phyloP scores from a whole-genome alignment of 768 basidiomycete genomes.

The Asterophora parasitica region DNA sequence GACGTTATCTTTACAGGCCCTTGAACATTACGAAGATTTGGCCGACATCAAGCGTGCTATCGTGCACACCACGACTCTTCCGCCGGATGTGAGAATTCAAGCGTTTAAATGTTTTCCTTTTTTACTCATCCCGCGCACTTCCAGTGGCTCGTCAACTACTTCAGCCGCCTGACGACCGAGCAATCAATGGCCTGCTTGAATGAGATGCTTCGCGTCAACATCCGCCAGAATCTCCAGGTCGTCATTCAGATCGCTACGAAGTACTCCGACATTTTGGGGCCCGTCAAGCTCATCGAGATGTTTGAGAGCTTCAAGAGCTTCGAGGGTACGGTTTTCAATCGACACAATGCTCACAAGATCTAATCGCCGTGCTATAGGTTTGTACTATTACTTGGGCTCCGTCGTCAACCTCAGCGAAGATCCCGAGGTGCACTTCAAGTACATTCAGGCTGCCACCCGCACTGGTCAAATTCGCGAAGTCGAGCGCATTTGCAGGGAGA shows the following conservation, averaged over 20 bases:
- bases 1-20: slow-evolving; percentile 50
- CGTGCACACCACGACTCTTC: slow-evolving; percentile 83
- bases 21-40: slow-evolving; percentile 97
- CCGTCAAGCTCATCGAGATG: slow-evolving; percentile 96
- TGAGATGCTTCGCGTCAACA: slow-evolving; percentile 96
- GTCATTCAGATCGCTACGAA: slow-evolving; percentile 98
- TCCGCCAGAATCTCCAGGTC: slow-evolving; percentile 94
- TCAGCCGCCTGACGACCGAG: slow-evolving; percentile 94
- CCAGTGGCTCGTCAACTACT: slow-evolving; percentile 96
- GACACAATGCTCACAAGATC: not conserved
- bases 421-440: slow-evolving; percentile 98
- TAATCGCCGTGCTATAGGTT: slow-evolving; percentile 42
- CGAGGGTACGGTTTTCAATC: slow-evolving; percentile 54
- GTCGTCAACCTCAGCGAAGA: slow-evolving; percentile 96
- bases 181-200: slow-evolving; percentile 95
- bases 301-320: slow-evolving; percentile 98
- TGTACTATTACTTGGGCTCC: slow-evolving; percentile 98
- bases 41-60: slow-evolving; percentile 99
- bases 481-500: slow-evolving; percentile 97
- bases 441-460: slow-evolving; percentile 96
- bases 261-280: slow-evolving; percentile 96
- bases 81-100: slow-evolving; percentile 61
- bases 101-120: not conserved
- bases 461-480: slow-evolving; percentile 99
- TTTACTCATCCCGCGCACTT: slow-evolving; percentile 7